Evolutionary conservation across 1,139 yeast genomes (phyloP).

Genomic region (Suhomyces guaymorum): DNA sequence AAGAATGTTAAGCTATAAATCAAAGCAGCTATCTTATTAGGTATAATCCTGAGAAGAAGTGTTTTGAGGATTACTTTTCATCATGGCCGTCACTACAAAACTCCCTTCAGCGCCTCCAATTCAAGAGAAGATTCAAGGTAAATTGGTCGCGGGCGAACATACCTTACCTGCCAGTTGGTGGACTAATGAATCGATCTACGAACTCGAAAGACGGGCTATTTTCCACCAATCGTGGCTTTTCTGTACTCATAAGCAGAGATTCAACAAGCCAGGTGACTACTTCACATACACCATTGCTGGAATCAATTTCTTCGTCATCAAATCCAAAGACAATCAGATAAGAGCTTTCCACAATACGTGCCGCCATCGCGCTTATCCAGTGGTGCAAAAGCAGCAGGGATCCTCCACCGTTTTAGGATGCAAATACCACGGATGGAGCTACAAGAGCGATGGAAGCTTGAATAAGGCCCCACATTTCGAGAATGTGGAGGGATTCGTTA

Average conservation of each 20-base stretch:
- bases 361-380: slow-evolving; percentile 65
- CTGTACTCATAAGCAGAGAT: slow-evolving; percentile 52
- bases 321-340: slow-evolving; percentile 46
- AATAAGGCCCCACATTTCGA: slow-evolving; percentile 65
- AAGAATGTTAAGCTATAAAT: too few species aligned
- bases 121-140: slow-evolving; percentile 22
- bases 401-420: slow-evolving; percentile 58
- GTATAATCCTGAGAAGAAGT: too few species aligned
- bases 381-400: slow-evolving; percentile 58
- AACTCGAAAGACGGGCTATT: slow-evolving; percentile 56
- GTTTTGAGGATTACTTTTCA: too few species aligned
- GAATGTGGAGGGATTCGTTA: slow-evolving; percentile 56
- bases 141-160: slow-evolving; percentile 49
- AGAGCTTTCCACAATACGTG: slow-evolving; percentile 66
- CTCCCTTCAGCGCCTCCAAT: slow-evolving; percentile 29
- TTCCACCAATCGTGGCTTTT: slow-evolving; percentile 59
- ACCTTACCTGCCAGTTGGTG: slow-evolving; percentile 69
- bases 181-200: slow-evolving; percentile 58
- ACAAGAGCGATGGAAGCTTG: slow-evolving; percentile 56
- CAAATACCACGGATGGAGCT: slow-evolving; percentile 67
- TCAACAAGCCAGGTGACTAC: slow-evolving; percentile 58
- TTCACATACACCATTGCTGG: slow-evolving; percentile 52
- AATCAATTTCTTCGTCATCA: slow-evolving; percentile 55
- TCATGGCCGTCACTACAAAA: slow-evolving; percentile 11
- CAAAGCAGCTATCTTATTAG: too few species aligned